Conservation (phyloP, 2,329 filamentous ascomycete genomes). For the Sporothrix variecibatus region DNA sequence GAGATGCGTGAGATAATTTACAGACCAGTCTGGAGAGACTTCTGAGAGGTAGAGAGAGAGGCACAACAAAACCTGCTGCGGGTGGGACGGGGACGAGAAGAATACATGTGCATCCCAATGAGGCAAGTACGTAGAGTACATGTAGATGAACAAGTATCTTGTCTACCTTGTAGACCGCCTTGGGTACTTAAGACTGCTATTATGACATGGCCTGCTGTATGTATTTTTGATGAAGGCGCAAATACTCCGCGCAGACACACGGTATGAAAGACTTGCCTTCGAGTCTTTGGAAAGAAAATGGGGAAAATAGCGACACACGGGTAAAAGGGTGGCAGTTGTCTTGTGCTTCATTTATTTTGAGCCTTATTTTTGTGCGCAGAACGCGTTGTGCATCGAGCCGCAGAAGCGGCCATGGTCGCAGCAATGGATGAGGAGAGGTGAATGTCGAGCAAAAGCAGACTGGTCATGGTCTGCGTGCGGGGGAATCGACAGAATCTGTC, state of each 20-base stretch:
- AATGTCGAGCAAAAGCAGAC: neutral
- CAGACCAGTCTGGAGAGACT: neutral
- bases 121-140: neutral
- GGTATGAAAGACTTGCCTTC: neutral
- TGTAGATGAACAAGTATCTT: neutral
- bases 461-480: neutral
- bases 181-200: neutral
- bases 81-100: constrained; percentile 16
- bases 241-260: neutral
- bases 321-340: neutral
- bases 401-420: neutral
- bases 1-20: neutral
- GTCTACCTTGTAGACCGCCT: neutral
- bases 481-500: too few species aligned
- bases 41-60: neutral
- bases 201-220: neutral
- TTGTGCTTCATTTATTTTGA: neutral
- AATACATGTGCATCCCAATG: neutral
- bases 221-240: constrained; percentile 1
- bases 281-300: too few species aligned
- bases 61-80: neutral
- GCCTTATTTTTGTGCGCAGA: neutral
- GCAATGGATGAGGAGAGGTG: neutral
- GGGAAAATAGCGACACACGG: neutral
- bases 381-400: neutral